Evolutionary conservation across 805 yeast species (phyloP).

Genomic region (Priceomyces fermenticarens): DNA sequence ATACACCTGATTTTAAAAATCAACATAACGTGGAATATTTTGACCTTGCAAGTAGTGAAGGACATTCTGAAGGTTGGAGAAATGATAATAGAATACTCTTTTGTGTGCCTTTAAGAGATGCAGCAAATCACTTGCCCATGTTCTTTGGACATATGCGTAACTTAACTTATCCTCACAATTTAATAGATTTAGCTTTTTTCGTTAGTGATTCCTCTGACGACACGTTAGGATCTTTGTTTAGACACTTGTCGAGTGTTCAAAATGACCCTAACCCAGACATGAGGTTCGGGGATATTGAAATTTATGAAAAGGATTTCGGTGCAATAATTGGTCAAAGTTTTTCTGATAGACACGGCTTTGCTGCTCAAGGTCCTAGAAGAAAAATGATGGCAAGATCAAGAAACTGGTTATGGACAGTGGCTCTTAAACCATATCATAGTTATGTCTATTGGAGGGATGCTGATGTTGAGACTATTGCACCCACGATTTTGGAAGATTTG

Average conservation of each 20-base stretch:
- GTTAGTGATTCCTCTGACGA: constrained; percentile 90
- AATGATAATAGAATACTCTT: constrained; percentile 73
- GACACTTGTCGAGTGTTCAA: constrained; percentile 62
- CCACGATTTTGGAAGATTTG: constrained; percentile 81
- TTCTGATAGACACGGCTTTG: constrained; percentile 91
- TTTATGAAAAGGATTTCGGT: constrained; percentile 89
- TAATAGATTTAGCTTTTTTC: constrained; percentile 78
- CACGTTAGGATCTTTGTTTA: constrained; percentile 67
- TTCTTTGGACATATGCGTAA: constrained; percentile 78
- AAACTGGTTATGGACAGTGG: constrained; percentile 87
- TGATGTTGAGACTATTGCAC: constrained; percentile 89
- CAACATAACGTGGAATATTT: constrained; percentile 56
- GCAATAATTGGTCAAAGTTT: constrained; percentile 91
- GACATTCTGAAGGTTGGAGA: constrained; percentile 76
- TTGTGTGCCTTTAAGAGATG: constrained; percentile 90
- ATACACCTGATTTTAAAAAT: constrained; percentile 30
- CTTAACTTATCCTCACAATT: constrained; percentile 82
- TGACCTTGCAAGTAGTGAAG: constrained; percentile 66
- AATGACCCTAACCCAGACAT: constrained; percentile 54
- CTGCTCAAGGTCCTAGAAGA: constrained; percentile 93
- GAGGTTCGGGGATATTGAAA: constrained; percentile 82
- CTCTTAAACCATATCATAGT: constrained; percentile 86
- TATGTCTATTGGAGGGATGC: constrained; percentile 99
- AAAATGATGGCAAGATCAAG: constrained; percentile 95
- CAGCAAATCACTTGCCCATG: constrained; percentile 85